Evolutionary conservation across 2,329 filamentous ascomycete genomes (phyloP), one percentile per base, ranked within the genome.

Genomic region (Fusarium buharicum): DNA sequence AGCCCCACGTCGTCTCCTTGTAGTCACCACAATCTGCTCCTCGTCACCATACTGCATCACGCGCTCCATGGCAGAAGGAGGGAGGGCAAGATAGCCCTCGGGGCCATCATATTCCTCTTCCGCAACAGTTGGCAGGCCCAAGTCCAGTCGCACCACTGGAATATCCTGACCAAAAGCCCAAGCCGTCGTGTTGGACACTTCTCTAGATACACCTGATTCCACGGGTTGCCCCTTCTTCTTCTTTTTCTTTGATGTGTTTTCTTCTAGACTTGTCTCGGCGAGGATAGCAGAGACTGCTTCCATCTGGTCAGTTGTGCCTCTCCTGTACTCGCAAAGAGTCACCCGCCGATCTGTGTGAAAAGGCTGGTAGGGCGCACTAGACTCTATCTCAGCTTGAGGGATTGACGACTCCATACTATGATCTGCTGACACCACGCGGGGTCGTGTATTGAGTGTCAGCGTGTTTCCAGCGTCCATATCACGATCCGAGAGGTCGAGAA

Each of bases 321-420:
- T 63, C 31, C 72, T 76, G 71, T 89, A 91, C 37, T 92, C 84
- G 66, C 88, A 90, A 24, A 97, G 81, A n/a, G 84, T 86, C 39
- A 98, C 91, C 4, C 94, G 87, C 50, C 87, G 86, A 71, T 98
- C 93, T 0, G 93, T 95, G 74, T 98, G 94, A 79, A 98, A 97
- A 1, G 95, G 94, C 70, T 97, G 93, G 70, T 97, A 98, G 3
- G 94, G 92, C 5, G 93, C 91, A 71, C 94, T 97, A 2, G 94
- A 97, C 73, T 99, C 95, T 64, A 97, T 96, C 79, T 97, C 93
- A 6, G 92, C 92, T 64, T 89, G 86, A 1, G 87, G 86, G 53
- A 86, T 93, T 73, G 79, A 90, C 73, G 78, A 91, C 75, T 80
- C 90, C 73, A 80, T 84, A 51, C 76, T 79, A 70, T 74, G 77